Conservation (phyloP, 2,329 filamentous ascomycete genomes). For the Aureobasidium sp. region DNA sequence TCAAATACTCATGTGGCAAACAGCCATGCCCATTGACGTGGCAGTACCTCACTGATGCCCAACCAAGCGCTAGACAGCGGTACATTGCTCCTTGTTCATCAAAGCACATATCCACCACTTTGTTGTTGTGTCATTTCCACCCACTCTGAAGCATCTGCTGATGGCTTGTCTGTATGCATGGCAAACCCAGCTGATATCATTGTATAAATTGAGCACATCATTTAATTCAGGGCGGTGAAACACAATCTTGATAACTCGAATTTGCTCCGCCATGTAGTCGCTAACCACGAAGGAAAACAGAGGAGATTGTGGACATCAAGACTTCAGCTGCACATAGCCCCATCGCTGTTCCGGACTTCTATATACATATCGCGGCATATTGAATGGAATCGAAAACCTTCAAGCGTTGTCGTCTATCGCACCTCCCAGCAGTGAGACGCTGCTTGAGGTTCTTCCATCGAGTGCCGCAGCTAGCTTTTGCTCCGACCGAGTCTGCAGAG, state of each 20-base stretch:
- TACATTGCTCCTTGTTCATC: neutral
- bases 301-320: neutral
- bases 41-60: neutral
- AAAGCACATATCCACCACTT: neutral
- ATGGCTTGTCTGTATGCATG: neutral
- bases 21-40: neutral
- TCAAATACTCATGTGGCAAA: neutral
- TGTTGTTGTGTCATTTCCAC: neutral
- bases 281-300: neutral
- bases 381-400: neutral
- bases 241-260: neutral
- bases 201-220: neutral
- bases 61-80: neutral
- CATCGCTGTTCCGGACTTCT: neutral
- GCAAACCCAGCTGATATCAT: neutral
- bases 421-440: neutral
- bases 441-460: neutral
- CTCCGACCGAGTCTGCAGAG: neutral
- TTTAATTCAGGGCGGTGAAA: neutral
- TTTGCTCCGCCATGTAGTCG: neutral
- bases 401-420: neutral
- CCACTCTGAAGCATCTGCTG: neutral
- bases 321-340: neutral
- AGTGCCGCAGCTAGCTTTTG: neutral
- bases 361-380: neutral